Evolutionary conservation across 2,329 filamentous ascomycete genomes (phyloP).

Genomic region (Colletotrichum musicola): DNA sequence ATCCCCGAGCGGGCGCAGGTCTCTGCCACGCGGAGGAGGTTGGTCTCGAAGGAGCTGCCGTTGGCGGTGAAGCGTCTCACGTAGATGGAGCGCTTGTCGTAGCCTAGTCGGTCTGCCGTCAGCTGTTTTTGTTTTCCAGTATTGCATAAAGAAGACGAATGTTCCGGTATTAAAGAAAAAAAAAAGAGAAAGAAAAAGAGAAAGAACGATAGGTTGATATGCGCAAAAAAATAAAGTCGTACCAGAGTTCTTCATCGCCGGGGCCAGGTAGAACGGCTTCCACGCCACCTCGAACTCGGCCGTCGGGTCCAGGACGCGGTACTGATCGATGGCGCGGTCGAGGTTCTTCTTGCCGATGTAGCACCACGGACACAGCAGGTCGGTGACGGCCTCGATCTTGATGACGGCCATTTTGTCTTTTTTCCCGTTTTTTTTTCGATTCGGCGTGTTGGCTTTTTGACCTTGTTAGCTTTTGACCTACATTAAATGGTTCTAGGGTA

Average conservation of each 20-base stretch:
- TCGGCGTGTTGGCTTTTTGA: too few species aligned
- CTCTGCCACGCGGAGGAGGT: slow-evolving; percentile 48
- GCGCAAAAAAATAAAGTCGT: slow-evolving; percentile 2
- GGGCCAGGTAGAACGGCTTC: slow-evolving; percentile 61
- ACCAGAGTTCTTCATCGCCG: slow-evolving; percentile 48
- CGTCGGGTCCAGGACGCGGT: slow-evolving; percentile 54
- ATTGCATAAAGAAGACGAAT: too few species aligned
- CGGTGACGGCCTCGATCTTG: slow-evolving; percentile 61
- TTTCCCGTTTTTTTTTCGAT: background rate
- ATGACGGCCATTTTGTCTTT: slow-evolving; percentile 45
- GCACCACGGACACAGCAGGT: slow-evolving; percentile 66
- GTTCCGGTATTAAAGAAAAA: too few species aligned
- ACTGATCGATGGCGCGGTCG: slow-evolving; percentile 58
- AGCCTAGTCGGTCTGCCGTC: slow-evolving; percentile 42
- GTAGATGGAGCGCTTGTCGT: slow-evolving; percentile 55
- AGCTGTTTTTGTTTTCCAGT: background rate
- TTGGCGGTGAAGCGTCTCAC: background rate
- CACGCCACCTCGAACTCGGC: slow-evolving; percentile 61
- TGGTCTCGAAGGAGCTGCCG: slow-evolving; percentile 41
- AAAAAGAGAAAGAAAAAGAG: too few species aligned
- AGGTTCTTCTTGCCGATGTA: slow-evolving; percentile 63
- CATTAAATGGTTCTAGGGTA: too few species aligned
- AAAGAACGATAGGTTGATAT: too few species aligned
- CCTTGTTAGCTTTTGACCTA: too few species aligned
- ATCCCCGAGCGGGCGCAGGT: slow-evolving; percentile 54